A percentile compares a stretch with the other conserved stretches of the same genome.
Conservation (phyloP, 2,329 filamentous ascomycete genomes). For the Diaporthe citri region DNA sequence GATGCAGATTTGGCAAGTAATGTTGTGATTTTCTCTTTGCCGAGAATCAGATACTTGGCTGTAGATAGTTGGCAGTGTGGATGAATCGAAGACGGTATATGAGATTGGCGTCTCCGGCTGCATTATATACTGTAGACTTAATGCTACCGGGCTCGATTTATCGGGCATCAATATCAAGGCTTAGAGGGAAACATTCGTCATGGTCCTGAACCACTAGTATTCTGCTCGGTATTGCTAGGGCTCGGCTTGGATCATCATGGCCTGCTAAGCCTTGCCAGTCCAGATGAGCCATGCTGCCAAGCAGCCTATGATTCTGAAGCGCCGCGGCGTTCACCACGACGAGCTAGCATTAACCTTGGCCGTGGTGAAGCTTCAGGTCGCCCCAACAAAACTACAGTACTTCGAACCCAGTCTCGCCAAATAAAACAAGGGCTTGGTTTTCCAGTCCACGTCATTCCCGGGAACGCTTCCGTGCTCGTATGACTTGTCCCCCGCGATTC, state of each 20-base stretch:
- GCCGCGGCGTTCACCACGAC: background rate
- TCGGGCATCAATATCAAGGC: background rate
- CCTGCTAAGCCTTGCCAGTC: slow-evolving; percentile 21
- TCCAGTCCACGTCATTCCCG: slow-evolving; percentile 1
- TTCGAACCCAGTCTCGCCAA: background rate
- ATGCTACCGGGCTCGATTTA: background rate
- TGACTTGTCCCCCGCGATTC: background rate
- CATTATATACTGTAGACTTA: background rate
- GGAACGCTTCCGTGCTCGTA: background rate
- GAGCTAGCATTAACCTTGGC: slow-evolving; percentile 26
- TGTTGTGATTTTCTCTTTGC: background rate
- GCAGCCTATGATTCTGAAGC: background rate
- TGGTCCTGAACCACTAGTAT: background rate
- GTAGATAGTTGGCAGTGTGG: background rate
- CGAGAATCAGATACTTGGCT: background rate
- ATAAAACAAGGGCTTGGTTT: background rate
- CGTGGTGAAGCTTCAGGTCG: background rate
- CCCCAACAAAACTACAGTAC: background rate
- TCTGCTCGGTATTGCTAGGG: background rate
- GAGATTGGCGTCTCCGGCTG: background rate
- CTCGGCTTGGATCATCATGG: slow-evolving; percentile 13
- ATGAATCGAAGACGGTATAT: rapidly evolving
- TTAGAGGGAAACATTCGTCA: slow-evolving; percentile 7
- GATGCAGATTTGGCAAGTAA: background rate
- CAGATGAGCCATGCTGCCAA: slow-evolving; percentile 26